Evolutionary conservation across 129 eudicot species (phyloP).

Genomic region (Centrapalus pauciflorus): DNA sequence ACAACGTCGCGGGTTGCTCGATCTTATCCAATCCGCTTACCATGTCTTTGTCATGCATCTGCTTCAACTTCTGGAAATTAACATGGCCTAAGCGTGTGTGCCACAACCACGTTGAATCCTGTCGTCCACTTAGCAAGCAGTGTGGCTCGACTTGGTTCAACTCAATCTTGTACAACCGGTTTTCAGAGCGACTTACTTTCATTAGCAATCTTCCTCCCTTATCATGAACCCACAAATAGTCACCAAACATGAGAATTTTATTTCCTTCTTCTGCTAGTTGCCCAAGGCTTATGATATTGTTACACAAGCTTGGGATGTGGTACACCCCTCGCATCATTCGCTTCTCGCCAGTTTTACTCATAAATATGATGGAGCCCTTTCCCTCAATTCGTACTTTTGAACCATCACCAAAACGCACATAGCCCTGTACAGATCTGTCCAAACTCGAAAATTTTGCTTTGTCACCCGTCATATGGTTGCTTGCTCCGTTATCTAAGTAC

Average conservation of each 20-base stretch:
- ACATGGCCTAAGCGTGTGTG: not conserved
- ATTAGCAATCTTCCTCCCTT: no score
- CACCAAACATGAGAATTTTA: not conserved
- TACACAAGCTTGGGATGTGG: not conserved
- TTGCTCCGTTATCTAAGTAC: not conserved
- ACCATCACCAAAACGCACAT: not conserved
- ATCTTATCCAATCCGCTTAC: not conserved
- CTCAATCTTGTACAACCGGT: not conserved
- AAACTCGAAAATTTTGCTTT: not conserved
- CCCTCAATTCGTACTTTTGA: not conserved
- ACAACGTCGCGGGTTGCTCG: not conserved
- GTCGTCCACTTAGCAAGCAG: not conserved
- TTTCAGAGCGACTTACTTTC: no score
- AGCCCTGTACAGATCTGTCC: not conserved
- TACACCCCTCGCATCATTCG: not conserved
- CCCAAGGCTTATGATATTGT: not conserved
- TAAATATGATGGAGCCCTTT: not conserved
- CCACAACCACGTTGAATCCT: not conserved
- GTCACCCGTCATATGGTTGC: not conserved
- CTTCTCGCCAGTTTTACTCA: not conserved
- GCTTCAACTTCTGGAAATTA: not conserved
- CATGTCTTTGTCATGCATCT: constrained; percentile 1
- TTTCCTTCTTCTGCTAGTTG: not conserved
- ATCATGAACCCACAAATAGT: not conserved
- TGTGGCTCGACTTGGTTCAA: not conserved